These are phyloP conservation scores for Tuber magnatum DNA, from an alignment of 495 filamentous ascomycete genomes.

Conservation along the genomic window DNA sequence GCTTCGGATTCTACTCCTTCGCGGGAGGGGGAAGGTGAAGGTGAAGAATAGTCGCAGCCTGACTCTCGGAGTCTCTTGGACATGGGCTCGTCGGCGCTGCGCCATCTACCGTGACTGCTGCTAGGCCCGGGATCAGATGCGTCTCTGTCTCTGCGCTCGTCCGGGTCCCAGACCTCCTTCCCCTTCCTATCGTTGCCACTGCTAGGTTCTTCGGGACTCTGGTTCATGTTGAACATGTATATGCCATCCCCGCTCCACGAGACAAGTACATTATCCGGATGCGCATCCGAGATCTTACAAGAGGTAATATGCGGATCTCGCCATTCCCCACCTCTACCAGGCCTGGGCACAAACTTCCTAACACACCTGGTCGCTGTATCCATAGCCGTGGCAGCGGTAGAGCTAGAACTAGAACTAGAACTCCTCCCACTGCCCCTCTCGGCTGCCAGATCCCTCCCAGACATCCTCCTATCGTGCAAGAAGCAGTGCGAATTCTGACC, in stretches of 20 bases:
- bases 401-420: constrained; percentile 35
- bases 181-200: constrained; percentile 35
- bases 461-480: constrained; percentile 68
- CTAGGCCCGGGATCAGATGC: constrained; percentile 23
- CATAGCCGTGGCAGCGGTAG: constrained; percentile 47
- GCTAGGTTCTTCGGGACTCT: constrained; percentile 48
- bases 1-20: background rate
- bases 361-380: constrained; percentile 59
- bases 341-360: constrained; percentile 59
- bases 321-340: constrained; percentile 30
- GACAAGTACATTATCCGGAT: constrained; percentile 65
- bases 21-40: background rate
- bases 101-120: constrained; percentile 36
- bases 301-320: constrained; percentile 64
- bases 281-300: constrained; percentile 70
- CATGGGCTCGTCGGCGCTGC: background rate
- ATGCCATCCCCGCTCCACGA: constrained; percentile 72
- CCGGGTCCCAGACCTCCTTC: constrained; percentile 30
- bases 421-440: constrained; percentile 50
- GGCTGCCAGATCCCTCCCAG: constrained; percentile 52
- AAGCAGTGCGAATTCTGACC: constrained; percentile 68
- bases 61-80: background rate
- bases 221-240: constrained; percentile 64
- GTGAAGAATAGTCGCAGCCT: background rate
- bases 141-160: constrained; percentile 42